These are phyloP conservation scores for Emericellopsis cladophorae DNA, from an alignment of 2,329 filamentous ascomycete genomes.

Conservation along the genomic window DNA sequence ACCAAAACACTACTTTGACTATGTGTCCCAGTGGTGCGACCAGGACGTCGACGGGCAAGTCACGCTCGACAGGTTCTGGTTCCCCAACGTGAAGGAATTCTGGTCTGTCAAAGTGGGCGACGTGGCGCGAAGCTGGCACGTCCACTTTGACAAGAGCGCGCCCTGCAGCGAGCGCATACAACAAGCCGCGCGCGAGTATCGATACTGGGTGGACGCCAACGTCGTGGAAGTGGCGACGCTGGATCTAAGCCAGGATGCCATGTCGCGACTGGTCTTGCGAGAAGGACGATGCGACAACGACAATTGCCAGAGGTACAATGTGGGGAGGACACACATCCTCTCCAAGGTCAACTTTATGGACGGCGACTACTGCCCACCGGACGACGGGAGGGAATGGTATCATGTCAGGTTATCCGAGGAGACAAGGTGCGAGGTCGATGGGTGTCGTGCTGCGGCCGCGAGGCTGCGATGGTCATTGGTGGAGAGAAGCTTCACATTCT, in stretches of 20 bases:
- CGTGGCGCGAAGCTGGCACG: constrained; percentile 21
- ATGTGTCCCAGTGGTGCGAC: constrained; percentile 18
- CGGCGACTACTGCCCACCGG: constrained; percentile 14
- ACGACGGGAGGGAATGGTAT: constrained; percentile 15
- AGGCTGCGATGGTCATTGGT: constrained; percentile 24
- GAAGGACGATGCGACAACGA: constrained; percentile 20
- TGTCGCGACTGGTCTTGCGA: constrained; percentile 17
- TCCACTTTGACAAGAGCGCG: constrained; percentile 16
- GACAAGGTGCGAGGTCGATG: constrained; percentile 11
- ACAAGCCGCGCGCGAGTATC: constrained; percentile 21
- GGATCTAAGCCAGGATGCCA: constrained; percentile 16
- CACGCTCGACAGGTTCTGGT: constrained; percentile 23
- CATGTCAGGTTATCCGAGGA: constrained; percentile 15
- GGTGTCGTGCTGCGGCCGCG: constrained; percentile 13
- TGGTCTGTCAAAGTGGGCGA: constrained; percentile 27
- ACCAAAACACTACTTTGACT: constrained; percentile 19
- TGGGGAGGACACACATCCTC: constrained; percentile 20
- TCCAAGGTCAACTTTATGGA: constrained; percentile 24
- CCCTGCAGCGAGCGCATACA: constrained; percentile 15
- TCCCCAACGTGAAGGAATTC: constrained; percentile 22
- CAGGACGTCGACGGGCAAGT: constrained; percentile 16
- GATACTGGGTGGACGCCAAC: constrained; percentile 23
- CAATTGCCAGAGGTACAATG: constrained; percentile 21
- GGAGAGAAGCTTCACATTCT: constrained; percentile 23
- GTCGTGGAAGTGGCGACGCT: constrained; percentile 23